Conservation (phyloP, 2,329 filamentous ascomycete genomes). For the Sporothrix schenckii region DNA sequence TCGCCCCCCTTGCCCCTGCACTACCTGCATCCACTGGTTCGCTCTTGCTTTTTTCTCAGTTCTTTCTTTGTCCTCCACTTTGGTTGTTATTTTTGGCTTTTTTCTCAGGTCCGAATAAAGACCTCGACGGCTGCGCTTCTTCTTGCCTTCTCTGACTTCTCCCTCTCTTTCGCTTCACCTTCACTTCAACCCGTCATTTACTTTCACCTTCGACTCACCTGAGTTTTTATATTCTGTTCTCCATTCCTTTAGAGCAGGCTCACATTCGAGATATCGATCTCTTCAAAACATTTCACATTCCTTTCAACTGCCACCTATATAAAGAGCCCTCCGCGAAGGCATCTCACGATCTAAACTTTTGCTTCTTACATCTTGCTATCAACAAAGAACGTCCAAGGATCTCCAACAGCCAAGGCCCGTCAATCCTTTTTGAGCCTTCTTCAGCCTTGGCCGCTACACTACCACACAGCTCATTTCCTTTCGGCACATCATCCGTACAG, state of each 20-base stretch:
- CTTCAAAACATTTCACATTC: slow-evolving; percentile 14
- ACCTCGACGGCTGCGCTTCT: slow-evolving; percentile 9
- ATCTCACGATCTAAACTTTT: background rate
- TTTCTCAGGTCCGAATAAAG: slow-evolving; percentile 16
- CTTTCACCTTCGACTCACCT: slow-evolving; percentile 10
- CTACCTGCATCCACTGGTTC: background rate
- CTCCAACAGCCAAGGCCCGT: background rate
- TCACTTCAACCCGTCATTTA: background rate
- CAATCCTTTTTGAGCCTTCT: background rate
- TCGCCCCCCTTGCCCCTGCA: slow-evolving; percentile 24
- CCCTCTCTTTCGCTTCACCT: background rate
- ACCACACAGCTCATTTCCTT: slow-evolving; percentile 24
- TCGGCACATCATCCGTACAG: slow-evolving; percentile 16
- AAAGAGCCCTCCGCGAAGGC: slow-evolving; percentile 13
- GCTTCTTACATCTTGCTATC: background rate
- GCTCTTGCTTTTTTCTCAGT: slow-evolving; percentile 11
- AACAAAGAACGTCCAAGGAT: too few species aligned
- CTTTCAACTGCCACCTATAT: slow-evolving; percentile 1
- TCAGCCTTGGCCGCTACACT: slow-evolving; percentile 12
- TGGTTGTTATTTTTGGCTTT: slow-evolving; percentile 1
- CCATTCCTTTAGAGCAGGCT: slow-evolving; percentile 39
- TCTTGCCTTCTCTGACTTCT: background rate
- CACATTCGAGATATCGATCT: slow-evolving; percentile 20
- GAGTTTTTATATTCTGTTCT: slow-evolving; percentile 29
- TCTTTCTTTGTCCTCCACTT: slow-evolving; percentile 22